Evolutionary conservation across 2,329 filamentous ascomycete genomes (phyloP), one percentile per base, ranked within the genome.

Genomic region (Fusarium denticulatum): DNA sequence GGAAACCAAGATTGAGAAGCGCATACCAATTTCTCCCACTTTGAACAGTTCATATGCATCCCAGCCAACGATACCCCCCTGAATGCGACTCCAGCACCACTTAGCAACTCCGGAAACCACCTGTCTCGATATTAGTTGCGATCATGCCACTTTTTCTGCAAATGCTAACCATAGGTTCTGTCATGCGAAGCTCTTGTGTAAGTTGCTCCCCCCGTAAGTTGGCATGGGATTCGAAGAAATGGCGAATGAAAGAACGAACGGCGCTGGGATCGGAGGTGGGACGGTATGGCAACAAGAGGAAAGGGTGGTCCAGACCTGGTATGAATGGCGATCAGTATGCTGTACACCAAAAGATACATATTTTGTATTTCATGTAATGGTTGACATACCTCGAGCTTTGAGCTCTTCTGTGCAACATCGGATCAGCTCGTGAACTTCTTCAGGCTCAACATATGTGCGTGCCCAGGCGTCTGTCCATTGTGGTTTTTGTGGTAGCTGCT

Each of bases 31-130:
- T 85, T 99, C 96, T 80, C 96, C 96, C 74, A 97, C 92, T 79
- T 93, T 95, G 87, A 99, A 99, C 28, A 97, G 88, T 81, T 98
- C 95, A 80, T 99, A 99, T 46, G 94, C 94, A 79, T 98, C 95
- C 96, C 96, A 98, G 65, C 94, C 95, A 40, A 99, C 95, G 20
- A 99, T 91, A 79, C 96, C 96, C 67, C 95, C 94, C 46, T 93
- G 90, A 57, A 99, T 86, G 83, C 96, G 91, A 81, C 94, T 95
- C 96, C 96, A 99, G 83, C 96, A 98, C 96, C 96, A 99, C 86
- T 98, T 99, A 74, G 96, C 88, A 46, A 98, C 95, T 78, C 95
- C 96, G 73, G 95, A 95, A 60, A 99, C 89, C 64, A 97, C 95
- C 94, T 97, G 72, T 36, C 28, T 50, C 26, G 40, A 55, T 56